Evolutionary conservation across 208 protist genomes (phyloP).

Genomic region (Crithidia expoeki): DNA sequence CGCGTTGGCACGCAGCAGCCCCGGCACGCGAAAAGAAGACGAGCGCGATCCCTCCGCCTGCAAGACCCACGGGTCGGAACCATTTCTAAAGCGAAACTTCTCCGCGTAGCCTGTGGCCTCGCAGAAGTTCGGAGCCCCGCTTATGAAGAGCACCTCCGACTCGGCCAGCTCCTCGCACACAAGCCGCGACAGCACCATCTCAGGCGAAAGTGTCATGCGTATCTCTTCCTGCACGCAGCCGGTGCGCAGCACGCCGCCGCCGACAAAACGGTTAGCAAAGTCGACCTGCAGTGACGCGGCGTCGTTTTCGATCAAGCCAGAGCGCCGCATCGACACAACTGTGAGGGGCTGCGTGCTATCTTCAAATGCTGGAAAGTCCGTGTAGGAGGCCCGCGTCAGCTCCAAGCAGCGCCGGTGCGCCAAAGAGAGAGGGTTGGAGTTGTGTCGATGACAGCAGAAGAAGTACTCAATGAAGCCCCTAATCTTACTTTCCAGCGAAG

Average conservation of each 20-base stretch:
- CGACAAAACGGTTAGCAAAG: constrained; percentile 89
- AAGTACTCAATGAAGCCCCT: constrained; percentile 70
- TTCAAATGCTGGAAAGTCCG: constrained; percentile 48
- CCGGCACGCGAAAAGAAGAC: not conserved
- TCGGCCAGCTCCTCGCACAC: constrained; percentile 65
- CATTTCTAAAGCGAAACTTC: constrained; percentile 51
- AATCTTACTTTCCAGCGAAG: constrained; percentile 52
- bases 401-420: constrained; percentile 35
- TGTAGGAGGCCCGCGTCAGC: constrained; percentile 39
- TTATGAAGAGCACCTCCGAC: constrained; percentile 77
- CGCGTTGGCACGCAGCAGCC: not conserved
- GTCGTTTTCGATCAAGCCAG: constrained; percentile 72
- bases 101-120: constrained; percentile 71
- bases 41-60: not conserved
- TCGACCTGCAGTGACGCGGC: constrained; percentile 67
- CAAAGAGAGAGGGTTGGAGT: constrained; percentile 10
- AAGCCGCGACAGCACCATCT: constrained; percentile 75
- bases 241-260: constrained; percentile 78
- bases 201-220: constrained; percentile 79
- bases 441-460: constrained; percentile 27
- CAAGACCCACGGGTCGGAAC: constrained; percentile 10
- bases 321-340: constrained; percentile 25
- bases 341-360: constrained; percentile 34
- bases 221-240: constrained; percentile 94
- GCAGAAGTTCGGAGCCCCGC: constrained; percentile 59